Evolutionary conservation across 352 stramenopile genomes (phyloP), one percentile per base, ranked within the genome.

Genomic region (Globisporangium abappressorium): DNA sequence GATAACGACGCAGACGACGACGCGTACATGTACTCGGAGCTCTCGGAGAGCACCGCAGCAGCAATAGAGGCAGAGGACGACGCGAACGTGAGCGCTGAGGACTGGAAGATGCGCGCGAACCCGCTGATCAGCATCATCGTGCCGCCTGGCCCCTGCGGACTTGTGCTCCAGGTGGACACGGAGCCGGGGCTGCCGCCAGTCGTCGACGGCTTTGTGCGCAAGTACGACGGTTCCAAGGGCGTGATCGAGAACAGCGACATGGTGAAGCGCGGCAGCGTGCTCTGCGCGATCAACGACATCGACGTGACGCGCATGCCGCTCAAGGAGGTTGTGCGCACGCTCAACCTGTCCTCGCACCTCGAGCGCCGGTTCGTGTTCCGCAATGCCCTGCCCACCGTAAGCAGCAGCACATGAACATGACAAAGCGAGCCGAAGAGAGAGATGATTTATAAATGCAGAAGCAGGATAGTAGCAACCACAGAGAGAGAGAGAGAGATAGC

Each of bases 231-330:
- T 34, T 68, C 75, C 11, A 90, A 89, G 65, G 82, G 85, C 38
- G 81, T 83, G 12, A 92, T 95, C 64, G 87, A 95, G 73, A 90
- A 90, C 73, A 87, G 80, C 63, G 75, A 70, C 8, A 76, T 93
- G 43, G 78, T 95, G 22, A 67, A 72, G 33, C 81, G 78, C 63
- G 87, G 87, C 58, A 92, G 82, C 58, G 76, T 87, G 51, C 70
- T 95, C 46, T 90, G 81, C 47, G 81, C 83, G 38, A 92, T 95
- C 75, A 91, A 95, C 75, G 82, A 90, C 70, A 82, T 89, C 11
- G 86, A 92, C 66, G 83, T 95, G 57, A 78, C 79, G 60, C 72
- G 68, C 54, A 84, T 91, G 74, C 74, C 82, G 64, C 73, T 91
- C 36, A 79, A 79, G 53, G 84, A 95, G 51, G 85, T 93, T 15